These are phyloP conservation scores for Camellia japonica DNA, from an alignment of 148 eudicot genomes.

Conservation along the genomic window DNA sequence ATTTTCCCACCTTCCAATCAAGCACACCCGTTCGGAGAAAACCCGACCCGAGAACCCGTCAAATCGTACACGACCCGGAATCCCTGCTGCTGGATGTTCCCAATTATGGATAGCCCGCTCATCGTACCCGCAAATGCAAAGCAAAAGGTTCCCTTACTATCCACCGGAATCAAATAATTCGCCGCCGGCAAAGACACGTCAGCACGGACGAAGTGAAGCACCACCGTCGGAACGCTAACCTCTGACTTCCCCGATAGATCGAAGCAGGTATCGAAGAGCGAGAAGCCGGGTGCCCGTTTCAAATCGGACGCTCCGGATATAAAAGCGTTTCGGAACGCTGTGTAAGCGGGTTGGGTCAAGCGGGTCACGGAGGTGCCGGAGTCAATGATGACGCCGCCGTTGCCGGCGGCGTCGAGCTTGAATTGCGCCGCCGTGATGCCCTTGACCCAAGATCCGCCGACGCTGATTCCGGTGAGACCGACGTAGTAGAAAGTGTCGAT, in stretches of 20 bases:
- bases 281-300: slow-evolving; percentile 62
- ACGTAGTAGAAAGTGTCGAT: slow-evolving; percentile 94
- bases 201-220: slow-evolving; percentile 72
- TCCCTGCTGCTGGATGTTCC: slow-evolving; percentile 96
- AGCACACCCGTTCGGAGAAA: slow-evolving; percentile 62
- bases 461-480: slow-evolving; percentile 68
- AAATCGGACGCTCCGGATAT: slow-evolving; percentile 51
- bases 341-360: slow-evolving; percentile 75
- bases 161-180: slow-evolving; percentile 92
- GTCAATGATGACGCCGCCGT: slow-evolving; percentile 84
- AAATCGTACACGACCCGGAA: slow-evolving; percentile 80
- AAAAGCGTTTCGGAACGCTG: slow-evolving; percentile 69
- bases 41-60: slow-evolving; percentile 74
- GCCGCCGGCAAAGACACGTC: slow-evolving; percentile 79
- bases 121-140: slow-evolving; percentile 86
- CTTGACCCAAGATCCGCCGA: slow-evolving; percentile 68
- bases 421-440: slow-evolving; percentile 63
- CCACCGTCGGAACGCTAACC: slow-evolving; percentile 90
- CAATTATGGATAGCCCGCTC: slow-evolving; percentile 85
- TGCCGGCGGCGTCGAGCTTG: slow-evolving; percentile 58
- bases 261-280: slow-evolving; percentile 90
- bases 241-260: slow-evolving; percentile 74
- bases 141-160: slow-evolving; percentile 72
- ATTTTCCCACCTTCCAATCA: slow-evolving; percentile 21
- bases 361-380: slow-evolving; percentile 95